phyloP scores from a whole-genome alignment of 371 early-diverging fungal species.

The Blakeslea trispora region DNA sequence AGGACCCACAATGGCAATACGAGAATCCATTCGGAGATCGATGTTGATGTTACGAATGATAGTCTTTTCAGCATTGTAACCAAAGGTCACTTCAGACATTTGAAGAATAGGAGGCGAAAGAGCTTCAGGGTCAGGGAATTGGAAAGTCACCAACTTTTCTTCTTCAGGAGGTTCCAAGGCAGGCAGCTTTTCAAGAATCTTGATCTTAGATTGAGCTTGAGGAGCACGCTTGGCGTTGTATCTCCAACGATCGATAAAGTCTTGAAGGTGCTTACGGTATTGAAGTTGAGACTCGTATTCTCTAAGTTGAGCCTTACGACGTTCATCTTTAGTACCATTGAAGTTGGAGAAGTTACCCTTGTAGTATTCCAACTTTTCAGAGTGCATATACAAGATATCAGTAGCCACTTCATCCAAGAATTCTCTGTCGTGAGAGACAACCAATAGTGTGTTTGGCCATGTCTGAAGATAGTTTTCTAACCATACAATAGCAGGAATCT shows the following conservation, averaged over 20 bases:
- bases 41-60: constrained; percentile 86
- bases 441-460: constrained; percentile 90
- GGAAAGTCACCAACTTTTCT: constrained; percentile 85
- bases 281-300: constrained; percentile 96
- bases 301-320: constrained; percentile 82
- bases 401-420: constrained; percentile 97
- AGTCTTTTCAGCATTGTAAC: constrained; percentile 69
- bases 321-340: constrained; percentile 87
- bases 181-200: constrained; percentile 97
- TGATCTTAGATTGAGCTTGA: constrained; percentile 98
- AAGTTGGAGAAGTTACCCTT: constrained; percentile 94
- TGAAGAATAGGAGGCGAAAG: constrained; percentile 91
- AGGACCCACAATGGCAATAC: constrained; percentile 93
- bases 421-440: constrained; percentile 98
- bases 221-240: constrained; percentile 98
- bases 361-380: constrained; percentile 90
- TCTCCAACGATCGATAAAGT: constrained; percentile 98
- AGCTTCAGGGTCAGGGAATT: constrained; percentile 89
- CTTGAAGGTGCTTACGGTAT: constrained; percentile 93
- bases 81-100: constrained; percentile 89
- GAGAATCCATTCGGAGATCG: constrained; percentile 94
- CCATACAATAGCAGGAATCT: constrained; percentile 95
- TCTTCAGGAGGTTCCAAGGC: constrained; percentile 86
- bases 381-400: constrained; percentile 94
- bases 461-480: constrained; percentile 90